Evolutionary conservation across 352 stramenopile genomes (phyloP).

Genomic region (Globisporangium orthogonon): DNA sequence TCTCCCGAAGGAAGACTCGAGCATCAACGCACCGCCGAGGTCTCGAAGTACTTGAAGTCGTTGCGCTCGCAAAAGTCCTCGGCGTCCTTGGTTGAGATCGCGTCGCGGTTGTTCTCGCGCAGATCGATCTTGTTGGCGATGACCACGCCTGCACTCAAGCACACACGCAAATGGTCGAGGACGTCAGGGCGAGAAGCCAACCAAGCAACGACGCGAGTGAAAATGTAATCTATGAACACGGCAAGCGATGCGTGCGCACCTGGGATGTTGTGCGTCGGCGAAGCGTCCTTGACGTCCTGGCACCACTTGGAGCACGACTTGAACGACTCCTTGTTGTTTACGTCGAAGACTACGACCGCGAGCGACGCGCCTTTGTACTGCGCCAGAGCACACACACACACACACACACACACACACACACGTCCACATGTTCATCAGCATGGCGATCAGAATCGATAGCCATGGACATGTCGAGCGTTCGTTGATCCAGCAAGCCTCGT

Average conservation of each 20-base stretch:
- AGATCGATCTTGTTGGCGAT: conserved; percentile 78
- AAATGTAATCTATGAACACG: not conserved
- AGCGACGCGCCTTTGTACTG: conserved; percentile 78
- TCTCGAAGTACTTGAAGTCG: conserved; percentile 81
- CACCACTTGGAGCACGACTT: conserved; percentile 82
- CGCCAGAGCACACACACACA: not conserved
- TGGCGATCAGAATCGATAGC: not conserved
- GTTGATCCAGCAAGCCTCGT: conserved; percentile 6
- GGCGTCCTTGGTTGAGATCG: conserved; percentile 61
- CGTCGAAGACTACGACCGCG: conserved; percentile 72
- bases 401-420: not conserved
- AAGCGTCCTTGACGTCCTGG: conserved; percentile 66
- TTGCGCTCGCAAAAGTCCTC: conserved; percentile 66
- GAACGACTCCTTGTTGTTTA: conserved; percentile 86
- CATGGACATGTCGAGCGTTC: not conserved
- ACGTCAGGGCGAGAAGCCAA: no score
- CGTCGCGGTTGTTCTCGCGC: conserved; percentile 70
- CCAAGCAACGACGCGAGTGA: not conserved
- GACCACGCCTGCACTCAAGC: conserved; percentile 35
- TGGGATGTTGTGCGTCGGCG: conserved; percentile 70
- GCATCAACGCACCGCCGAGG: conserved; percentile 44
- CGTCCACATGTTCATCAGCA: no score
- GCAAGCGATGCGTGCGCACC: conserved; percentile 16
- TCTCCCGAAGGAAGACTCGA: no score
- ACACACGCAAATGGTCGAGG: not conserved